Evolutionary conservation across 768 basidiomycete genomes (phyloP), one percentile per base, ranked within the genome.

Genomic region (Suillus variegatus): DNA sequence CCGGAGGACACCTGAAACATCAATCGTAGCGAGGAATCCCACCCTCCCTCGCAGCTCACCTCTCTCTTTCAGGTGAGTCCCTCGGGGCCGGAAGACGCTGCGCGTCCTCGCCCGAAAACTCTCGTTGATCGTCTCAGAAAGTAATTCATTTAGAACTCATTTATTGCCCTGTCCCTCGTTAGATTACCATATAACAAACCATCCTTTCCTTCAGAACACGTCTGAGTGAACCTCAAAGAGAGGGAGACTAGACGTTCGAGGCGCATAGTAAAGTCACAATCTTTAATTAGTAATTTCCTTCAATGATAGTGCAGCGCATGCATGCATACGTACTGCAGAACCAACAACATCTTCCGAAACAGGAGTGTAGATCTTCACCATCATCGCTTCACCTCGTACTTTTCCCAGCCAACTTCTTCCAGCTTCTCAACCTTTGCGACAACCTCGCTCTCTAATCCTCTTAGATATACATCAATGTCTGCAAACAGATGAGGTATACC

Each of bases 331-430:
- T 40, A 57, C 13, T 16, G 16, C n/a, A 14, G 20, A 56, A 38
- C 5, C 6, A 32, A 32, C 32, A 36, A 38, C 13, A 16, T 16
- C 9, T 18, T 18, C 16, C 51, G 28, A 32, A 32, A 28, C 22
- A 10, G 4, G 25, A 16, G 38, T 4, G 38, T 3, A 18, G 40
- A 28, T 41, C 38, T 41, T 57, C 35, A 36, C 38, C 36, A 35
- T 64, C 69, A 78, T 44, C 72, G 67, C 61, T 77, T 79, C 1
- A 86, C 86, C 64, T 84, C 80, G 71, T 97, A 97, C 60, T 82
- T 80, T 71, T 94, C 93, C 95, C 96, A 98, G 6, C 97, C 97
- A 14, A 91, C 80, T 64, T 87, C 81, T 66, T 87, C 85, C 54
- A 99, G 75, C 68, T 79, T 89, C n/a, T 87, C 86, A 9, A 92